Evolutionary conservation across 2,329 filamentous ascomycete species (phyloP).

Genomic region (Colletotrichum noveboracense): DNA sequence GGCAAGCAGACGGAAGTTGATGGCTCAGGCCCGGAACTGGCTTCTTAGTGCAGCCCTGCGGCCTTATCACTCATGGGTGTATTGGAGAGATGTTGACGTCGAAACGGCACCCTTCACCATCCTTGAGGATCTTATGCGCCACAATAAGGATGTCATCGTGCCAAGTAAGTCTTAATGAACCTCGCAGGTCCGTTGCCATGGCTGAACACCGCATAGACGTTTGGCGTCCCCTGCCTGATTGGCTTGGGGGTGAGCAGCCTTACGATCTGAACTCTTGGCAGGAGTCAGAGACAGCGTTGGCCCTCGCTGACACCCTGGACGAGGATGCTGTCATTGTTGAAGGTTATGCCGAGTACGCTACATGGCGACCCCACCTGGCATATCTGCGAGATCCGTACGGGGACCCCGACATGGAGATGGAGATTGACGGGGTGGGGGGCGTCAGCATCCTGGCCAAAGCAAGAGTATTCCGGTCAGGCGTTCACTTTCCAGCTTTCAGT

Average conservation of each 20-base stretch:
- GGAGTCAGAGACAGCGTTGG: conserved; percentile 95
- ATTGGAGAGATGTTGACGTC: conserved; percentile 98
- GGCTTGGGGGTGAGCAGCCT: conserved; percentile 97
- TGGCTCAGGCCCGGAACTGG: conserved; percentile 99
- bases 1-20: conserved; percentile 90
- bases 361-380: conserved; percentile 95
- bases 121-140: conserved; percentile 95
- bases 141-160: conserved; percentile 98
- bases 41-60: conserved; percentile 89
- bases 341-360: conserved; percentile 98
- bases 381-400: conserved; percentile 97
- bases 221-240: conserved; percentile 97
- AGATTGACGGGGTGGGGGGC: conserved; percentile 96
- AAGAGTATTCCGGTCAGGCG: conserved; percentile 90
- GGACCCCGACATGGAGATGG: conserved; percentile 99
- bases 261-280: conserved; percentile 99
- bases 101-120: conserved; percentile 98
- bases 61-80: conserved; percentile 98
- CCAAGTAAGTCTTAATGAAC: conserved; percentile 74
- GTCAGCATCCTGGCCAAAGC: conserved; percentile 98
- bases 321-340: conserved; percentile 99
- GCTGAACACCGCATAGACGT: conserved; percentile 69
- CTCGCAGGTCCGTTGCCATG: background rate
- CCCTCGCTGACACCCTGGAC: conserved; percentile 91
- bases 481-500: conserved; percentile 97